Evolutionary conservation across 345 rosid species (phyloP), one percentile per base, ranked within the genome.

Genomic region (Draba incana): DNA sequence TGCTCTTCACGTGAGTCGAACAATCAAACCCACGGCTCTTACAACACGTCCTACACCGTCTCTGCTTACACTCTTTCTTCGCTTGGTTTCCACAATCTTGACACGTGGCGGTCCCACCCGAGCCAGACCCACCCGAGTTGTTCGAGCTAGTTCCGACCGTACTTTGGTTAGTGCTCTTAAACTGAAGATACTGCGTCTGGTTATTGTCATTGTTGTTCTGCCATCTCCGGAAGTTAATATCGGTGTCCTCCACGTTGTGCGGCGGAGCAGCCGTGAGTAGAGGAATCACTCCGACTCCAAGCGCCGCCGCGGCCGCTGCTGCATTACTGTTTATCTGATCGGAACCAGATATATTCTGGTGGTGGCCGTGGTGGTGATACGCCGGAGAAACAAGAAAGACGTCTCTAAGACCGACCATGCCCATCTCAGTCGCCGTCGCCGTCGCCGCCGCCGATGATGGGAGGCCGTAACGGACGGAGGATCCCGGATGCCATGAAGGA

Each of bases 61-160:
- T 75, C 62, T 85, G 92, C 69, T 65, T 78, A 25, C 99, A 94
- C 61, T 89, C 99, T 33, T 94, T 94, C 89, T 94, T 94, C 2
- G 99, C 95, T 58, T 94, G 98, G 88, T 94, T 94, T 9, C 99
- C 99, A 65, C 99, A 94, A 48, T 94, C 99, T 72, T 88, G 97
- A 71, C 99, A 94, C 68, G 99, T 89, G 14, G 87, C 59, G 6
- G 78, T 74, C 0, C 96, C 84, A 2, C 84, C 83, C 13, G 82
- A 81, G 28, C 77, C 81, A 20, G 81, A 76, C 2, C 80, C 39
- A 35, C 39, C 82, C 4, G 75, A 76, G 62, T 62, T 64, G 68
- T 56, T 64, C 10, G 71, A 64, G 35, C 60, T 64, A 12, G 74
- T 23, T 57, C 75, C 75, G 3, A 63, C 71, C 6, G 78, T 3